Evolutionary conservation across 441 rosid genomes (phyloP), one percentile per base, ranked within the genome.

Genomic region (Syzygium malaccense): DNA sequence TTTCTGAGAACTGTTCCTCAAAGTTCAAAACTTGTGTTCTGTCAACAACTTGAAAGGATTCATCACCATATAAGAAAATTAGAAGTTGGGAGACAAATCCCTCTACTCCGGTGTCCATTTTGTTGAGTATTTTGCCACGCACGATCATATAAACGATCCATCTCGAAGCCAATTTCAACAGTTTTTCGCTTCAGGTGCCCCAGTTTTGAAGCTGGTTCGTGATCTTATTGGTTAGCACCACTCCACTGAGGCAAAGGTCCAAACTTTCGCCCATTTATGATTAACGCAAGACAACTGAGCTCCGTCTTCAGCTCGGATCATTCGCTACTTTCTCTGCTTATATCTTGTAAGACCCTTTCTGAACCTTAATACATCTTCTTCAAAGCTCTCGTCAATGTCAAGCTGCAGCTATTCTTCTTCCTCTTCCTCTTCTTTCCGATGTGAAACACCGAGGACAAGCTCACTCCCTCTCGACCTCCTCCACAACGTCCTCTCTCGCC

Each of bases 301-400:
- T 79, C 87, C 17, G 33, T 86, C 49, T 30, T 85, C 91, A 87
- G 58, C 45, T 90, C 20, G 48, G 89, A 86, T 53, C 55, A 88
- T 60, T 55, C 55, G 33, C 91, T 93, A 54, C 75, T 87, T 86
- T 88, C 90, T 7, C 90, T 89, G 84, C 87, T 95, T 79, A 85
- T 86, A 86, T 92, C 92, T 53, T 94, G 95, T 93, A 88, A 88
- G 87, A 88, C 86, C 45, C 86, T 89, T 18, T 49, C 84, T 83
- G 89, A 93, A 55, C 4, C 64, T 11, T 14, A 26, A 58, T 26
- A 2, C 64, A 58, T 58, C 30, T 58, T 58, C 64, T 60, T 28
- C 18, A 1, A 32, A 60, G 66, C 32, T 26, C 32, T 60, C 32
- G 66, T 17, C 66, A 60, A 60, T 14, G 17, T 28, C 28, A 25